phyloP scores from a whole-genome alignment of 805 yeast genomes.

The Spathaspora arborariae region DNA sequence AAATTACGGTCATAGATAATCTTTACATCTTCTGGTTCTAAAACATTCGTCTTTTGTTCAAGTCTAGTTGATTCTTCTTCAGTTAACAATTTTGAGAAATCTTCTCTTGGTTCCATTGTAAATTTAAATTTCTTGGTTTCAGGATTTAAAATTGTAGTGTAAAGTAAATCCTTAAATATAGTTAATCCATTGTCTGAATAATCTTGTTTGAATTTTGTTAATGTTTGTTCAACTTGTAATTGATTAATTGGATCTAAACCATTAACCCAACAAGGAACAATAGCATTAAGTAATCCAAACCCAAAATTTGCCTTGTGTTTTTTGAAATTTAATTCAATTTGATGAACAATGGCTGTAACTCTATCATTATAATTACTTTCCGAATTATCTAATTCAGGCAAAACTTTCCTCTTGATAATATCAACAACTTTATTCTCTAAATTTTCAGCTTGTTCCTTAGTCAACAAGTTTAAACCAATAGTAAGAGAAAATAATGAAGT shows the following conservation, averaged over 20 bases:
- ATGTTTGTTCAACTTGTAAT: constrained; percentile 60
- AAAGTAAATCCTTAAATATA: constrained; percentile 59
- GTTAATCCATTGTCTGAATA: constrained; percentile 45
- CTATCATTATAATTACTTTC: constrained; percentile 31
- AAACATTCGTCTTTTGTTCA: constrained; percentile 31
- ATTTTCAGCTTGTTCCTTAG: constrained; percentile 39
- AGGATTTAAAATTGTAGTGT: constrained; percentile 45
- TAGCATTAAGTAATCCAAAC: constrained; percentile 62
- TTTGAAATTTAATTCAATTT: constrained; percentile 75
- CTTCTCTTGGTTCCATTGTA: constrained; percentile 67
- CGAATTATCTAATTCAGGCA: constrained; percentile 27
- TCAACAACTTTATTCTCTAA: constrained; percentile 47
- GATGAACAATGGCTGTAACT: constrained; percentile 85
- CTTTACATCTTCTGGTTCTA: constrained; percentile 55
- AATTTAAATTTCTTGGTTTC: constrained; percentile 59
- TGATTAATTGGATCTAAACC: constrained; percentile 69
- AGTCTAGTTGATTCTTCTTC: constrained; percentile 58
- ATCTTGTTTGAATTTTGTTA: constrained; percentile 60
- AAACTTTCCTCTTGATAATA: constrained; percentile 41
- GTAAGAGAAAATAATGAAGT: constrained; percentile 77
- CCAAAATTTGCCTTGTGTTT: constrained; percentile 92
- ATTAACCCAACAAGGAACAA: constrained; percentile 86
- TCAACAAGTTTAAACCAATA: constrained; percentile 78
- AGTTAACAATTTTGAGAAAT: constrained; percentile 47
- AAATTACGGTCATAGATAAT: constrained; percentile 59